phyloP scores from a whole-genome alignment of 331 rosid species.

The Quercus phellos region DNA sequence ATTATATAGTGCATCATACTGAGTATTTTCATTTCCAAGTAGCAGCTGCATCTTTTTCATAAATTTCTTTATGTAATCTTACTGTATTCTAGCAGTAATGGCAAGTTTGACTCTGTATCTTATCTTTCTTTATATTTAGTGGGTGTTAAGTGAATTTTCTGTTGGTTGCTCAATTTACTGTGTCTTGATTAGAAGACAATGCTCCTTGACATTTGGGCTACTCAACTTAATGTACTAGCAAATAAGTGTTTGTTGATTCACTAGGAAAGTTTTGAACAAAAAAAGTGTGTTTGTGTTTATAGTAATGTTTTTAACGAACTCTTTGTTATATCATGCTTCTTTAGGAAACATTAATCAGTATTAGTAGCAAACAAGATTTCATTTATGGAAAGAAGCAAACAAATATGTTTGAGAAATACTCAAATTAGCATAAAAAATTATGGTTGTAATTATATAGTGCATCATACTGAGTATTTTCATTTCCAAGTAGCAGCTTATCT shows the following conservation, averaged over 20 bases:
- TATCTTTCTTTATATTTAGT: neutral
- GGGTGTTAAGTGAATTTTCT: neutral
- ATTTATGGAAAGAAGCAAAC: neutral
- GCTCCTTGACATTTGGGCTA: slow-evolving; percentile 4
- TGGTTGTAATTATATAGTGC: neutral
- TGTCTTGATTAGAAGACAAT: neutral
- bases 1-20: too few relatives aligned
- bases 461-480: too few relatives aligned
- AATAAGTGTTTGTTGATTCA: too few relatives aligned
- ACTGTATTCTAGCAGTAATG: neutral
- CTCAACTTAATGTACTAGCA: too few relatives aligned
- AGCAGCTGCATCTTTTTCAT: neutral
- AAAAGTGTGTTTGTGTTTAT: neutral
- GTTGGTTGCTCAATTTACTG: neutral
- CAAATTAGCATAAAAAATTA: neutral
- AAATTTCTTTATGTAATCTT: neutral
- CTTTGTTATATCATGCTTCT: neutral
- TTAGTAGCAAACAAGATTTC: neutral
- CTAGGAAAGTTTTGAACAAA: neutral
- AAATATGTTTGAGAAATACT: neutral
- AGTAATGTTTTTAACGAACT: neutral
- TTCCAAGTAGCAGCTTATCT: neutral
- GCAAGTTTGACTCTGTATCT: neutral
- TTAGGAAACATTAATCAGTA: neutral
- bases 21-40: too few relatives aligned